Percentiles rank a stretch among this genome's conserved stretches.
Evolutionary conservation across 805 yeast species (phyloP).

Genomic region (Saturnispora besseyi): DNA sequence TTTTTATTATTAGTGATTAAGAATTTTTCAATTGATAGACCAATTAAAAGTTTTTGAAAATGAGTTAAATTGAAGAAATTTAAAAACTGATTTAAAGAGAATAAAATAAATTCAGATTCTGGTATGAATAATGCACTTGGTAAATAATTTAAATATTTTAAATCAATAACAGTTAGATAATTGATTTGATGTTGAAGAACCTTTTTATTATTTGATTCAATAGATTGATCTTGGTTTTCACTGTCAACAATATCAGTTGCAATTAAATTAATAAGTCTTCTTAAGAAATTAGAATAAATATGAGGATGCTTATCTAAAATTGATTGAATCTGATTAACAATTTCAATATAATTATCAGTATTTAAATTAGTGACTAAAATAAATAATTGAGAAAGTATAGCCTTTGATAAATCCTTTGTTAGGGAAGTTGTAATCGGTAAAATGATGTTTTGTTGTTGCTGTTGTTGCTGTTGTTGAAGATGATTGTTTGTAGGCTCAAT

Average conservation of each 20-base stretch:
- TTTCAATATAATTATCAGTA: conserved; percentile 31
- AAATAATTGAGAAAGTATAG: conserved; percentile 44
- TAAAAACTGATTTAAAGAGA: conserved; percentile 28
- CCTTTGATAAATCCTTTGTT: conserved; percentile 17
- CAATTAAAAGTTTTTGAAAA: conserved; percentile 21
- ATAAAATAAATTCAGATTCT: conserved; percentile 24
- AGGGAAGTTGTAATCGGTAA: conserved; percentile 8
- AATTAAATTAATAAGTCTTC: conserved; percentile 24
- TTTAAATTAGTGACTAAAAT: conserved; percentile 39
- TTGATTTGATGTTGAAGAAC: conserved; percentile 21
- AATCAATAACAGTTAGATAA: conserved; percentile 16
- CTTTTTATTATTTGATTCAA: conserved; percentile 13
- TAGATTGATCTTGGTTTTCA: conserved; percentile 17
- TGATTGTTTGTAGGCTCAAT: conserved; percentile 1
- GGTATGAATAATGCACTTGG: conserved; percentile 12
- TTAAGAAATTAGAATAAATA: conserved; percentile 27
- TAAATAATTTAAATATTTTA: conserved; percentile 12
- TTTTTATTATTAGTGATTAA: conserved; percentile 7
- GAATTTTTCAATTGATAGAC: conserved; percentile 22
- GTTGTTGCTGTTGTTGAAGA: not conserved
- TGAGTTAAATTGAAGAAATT: conserved; percentile 17
- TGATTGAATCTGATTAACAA: conserved; percentile 37
- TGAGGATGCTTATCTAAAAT: conserved; percentile 33
- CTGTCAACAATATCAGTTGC: conserved; percentile 19
- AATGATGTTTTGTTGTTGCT: not conserved